A percentile compares a stretch with the other conserved stretches of the same genome.
These are phyloP conservation scores for Sugiyamaella sp. DNA, from an alignment of 1,139 yeast species.

Conservation along the genomic window DNA sequence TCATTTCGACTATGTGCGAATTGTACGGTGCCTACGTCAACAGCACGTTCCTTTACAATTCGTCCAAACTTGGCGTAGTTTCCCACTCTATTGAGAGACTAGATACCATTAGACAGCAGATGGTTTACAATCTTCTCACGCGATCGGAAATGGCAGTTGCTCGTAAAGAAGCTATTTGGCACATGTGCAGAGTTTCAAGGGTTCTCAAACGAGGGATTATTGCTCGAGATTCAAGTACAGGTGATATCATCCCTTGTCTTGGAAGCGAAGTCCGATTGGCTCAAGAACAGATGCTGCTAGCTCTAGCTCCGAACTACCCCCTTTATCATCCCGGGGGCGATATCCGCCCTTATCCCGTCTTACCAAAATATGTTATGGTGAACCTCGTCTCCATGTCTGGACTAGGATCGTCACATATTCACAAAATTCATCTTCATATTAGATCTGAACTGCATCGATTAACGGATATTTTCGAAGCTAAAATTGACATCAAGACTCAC, in stretches of 20 bases:
- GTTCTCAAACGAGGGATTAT: slow-evolving; percentile 66
- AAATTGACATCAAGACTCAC: slow-evolving; percentile 63
- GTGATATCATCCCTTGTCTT: slow-evolving; percentile 57
- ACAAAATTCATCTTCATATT: slow-evolving; percentile 71
- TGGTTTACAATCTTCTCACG: slow-evolving; percentile 61
- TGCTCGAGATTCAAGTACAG: slow-evolving; percentile 72
- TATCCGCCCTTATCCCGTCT: background rate
- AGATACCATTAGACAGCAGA: slow-evolving; percentile 63
- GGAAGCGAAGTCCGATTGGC: slow-evolving; percentile 63
- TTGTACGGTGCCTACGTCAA: slow-evolving; percentile 41
- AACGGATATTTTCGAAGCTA: slow-evolving; percentile 80
- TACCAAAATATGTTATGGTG: slow-evolving; percentile 79
- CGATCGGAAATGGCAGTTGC: slow-evolving; percentile 58
- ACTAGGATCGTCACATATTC: slow-evolving; percentile 57
- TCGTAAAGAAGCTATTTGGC: slow-evolving; percentile 60
- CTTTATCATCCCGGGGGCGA: slow-evolving; percentile 31
- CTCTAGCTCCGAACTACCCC: slow-evolving; percentile 75
- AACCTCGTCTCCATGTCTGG: slow-evolving; percentile 76
- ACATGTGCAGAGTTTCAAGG: slow-evolving; percentile 69
- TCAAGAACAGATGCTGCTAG: slow-evolving; percentile 67
- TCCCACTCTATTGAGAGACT: slow-evolving; percentile 49
- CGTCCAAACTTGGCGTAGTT: slow-evolving; percentile 42
- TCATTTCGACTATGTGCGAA: slow-evolving; percentile 40
- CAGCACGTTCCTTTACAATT: slow-evolving; percentile 41
- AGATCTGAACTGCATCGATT: slow-evolving; percentile 61